These are phyloP conservation scores for Blastobotrys ciferrii DNA, from an alignment of 1,139 yeast genomes.

Conservation along the genomic window DNA sequence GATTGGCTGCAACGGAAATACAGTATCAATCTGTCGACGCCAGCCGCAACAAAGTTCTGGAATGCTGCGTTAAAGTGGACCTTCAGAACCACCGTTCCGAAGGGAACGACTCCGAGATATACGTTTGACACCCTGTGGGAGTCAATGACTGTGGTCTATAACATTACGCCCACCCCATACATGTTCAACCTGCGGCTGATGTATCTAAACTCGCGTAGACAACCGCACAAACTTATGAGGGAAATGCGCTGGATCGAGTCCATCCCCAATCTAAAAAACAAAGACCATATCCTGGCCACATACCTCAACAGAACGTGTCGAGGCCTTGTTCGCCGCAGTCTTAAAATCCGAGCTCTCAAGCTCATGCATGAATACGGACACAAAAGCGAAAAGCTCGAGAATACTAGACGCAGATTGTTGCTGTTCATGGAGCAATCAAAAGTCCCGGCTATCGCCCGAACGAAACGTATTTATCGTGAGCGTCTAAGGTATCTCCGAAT, in stretches of 20 bases:
- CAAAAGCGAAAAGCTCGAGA: constrained; percentile 19
- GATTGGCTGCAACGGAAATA: constrained; percentile 27
- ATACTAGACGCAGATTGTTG: constrained; percentile 15
- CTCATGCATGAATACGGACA: constrained; percentile 22
- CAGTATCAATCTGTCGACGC: constrained; percentile 24
- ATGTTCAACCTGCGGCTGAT: constrained; percentile 24
- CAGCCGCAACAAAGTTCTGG: constrained; percentile 31
- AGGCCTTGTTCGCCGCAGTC: constrained; percentile 21
- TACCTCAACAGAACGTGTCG: constrained; percentile 20
- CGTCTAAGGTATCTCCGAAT: neutral
- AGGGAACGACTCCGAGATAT: constrained; percentile 24
- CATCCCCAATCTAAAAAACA: constrained; percentile 6
- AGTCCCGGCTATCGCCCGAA: neutral
- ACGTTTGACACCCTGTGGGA: constrained; percentile 32
- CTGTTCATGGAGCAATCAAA: constrained; percentile 19
- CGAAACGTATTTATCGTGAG: neutral
- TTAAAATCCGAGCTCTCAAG: constrained; percentile 21
- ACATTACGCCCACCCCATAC: constrained; percentile 22
- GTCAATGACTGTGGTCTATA: constrained; percentile 17
- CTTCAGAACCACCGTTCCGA: constrained; percentile 27
- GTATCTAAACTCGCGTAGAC: constrained; percentile 14
- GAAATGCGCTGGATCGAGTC: constrained; percentile 15
- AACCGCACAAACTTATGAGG: constrained; percentile 19
- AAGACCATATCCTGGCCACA: constrained; percentile 14
- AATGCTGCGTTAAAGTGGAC: constrained; percentile 30